Percentiles rank a stretch among this genome's conserved stretches.
Conservation (phyloP, 2,329 filamentous ascomycete species). For the Penicillium sp. region DNA sequence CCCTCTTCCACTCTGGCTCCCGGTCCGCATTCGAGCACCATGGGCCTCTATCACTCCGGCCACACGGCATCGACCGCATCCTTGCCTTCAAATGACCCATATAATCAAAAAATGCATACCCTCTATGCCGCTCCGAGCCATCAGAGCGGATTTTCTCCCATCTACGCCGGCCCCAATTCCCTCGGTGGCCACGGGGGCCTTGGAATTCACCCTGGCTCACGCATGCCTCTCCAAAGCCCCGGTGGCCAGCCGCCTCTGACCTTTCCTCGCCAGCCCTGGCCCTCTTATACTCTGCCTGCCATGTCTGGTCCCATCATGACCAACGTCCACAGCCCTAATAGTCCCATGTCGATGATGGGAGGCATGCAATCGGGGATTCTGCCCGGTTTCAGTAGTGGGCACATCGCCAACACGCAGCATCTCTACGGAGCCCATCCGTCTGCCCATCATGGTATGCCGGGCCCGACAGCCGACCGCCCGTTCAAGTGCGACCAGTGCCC, state of each 20-base stretch:
- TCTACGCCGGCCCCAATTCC: slow-evolving; percentile 34
- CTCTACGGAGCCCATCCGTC: slow-evolving; percentile 63
- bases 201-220: slow-evolving; percentile 48
- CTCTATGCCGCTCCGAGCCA: slow-evolving; percentile 46
- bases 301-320: slow-evolving; percentile 72
- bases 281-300: slow-evolving; percentile 62
- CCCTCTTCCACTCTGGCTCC: slow-evolving; percentile 50
- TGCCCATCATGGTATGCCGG: slow-evolving; percentile 59
- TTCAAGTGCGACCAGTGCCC: slow-evolving; percentile 94
- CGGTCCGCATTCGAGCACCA: slow-evolving; percentile 48
- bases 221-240: slow-evolving; percentile 58
- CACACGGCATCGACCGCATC: slow-evolving; percentile 53
- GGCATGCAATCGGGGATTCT: slow-evolving; percentile 61
- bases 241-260: slow-evolving; percentile 43
- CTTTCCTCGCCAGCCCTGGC: slow-evolving; percentile 50
- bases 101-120: slow-evolving; percentile 55
- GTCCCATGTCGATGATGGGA: slow-evolving; percentile 72
- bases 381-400: slow-evolving; percentile 63
- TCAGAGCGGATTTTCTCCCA: slow-evolving; percentile 49
- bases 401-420: slow-evolving; percentile 59
- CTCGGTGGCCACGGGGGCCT: slow-evolving; percentile 47
- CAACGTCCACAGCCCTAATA: slow-evolving; percentile 74
- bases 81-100: slow-evolving; percentile 63
- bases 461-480: slow-evolving; percentile 73
- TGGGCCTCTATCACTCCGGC: slow-evolving; percentile 39